Evolutionary conservation across 1,284 basidiomycete genomes (phyloP), one percentile per base, ranked within the genome.

Genomic region (Ustilago shanxiensis): DNA sequence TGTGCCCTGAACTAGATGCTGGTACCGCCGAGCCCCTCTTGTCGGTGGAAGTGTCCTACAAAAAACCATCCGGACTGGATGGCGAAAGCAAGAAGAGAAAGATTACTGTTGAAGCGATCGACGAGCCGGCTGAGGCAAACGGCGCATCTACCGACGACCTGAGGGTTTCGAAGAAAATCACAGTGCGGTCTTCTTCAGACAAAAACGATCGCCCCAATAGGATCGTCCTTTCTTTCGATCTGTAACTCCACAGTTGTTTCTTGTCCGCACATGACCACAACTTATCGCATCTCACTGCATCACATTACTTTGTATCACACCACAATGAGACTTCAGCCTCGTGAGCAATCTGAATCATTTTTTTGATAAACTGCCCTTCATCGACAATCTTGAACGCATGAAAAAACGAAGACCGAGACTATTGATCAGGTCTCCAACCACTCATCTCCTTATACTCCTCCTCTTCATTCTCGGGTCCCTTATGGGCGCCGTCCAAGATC

Each of bases 401-500:
- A 35, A 10, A 55, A 4, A 26, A 28, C 16, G 31, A 45, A 31
- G 9, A 18, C 45, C n/a, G 44, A 6, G 9, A 37, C 35, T 35
- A 62, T 51, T 67, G 56, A 50, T 75, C 67, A 20, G 80, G 77
- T 58, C 60, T 52, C 84, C 84, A 85, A 8, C 65, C 58, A n/a
- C 64, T 72, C 76, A 85, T 79, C 45, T 69, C 66, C 7, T 69
- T 61, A 60, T 86, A 86, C 74, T 84, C 83, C 22, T 71, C 45
- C 44, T 87, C 87, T 44, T 85, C 83, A 49, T 82, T 83, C 53
- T 84, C 85, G 1, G 82, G 85, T 31, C 85, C 71, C 45, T 83
- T 80, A 45, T 83, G 80, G 13, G 86, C 74, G 24, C 82, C 84
- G 8, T 87, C 87, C 51, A 88, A 74, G 47, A 88, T 80, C 35